Evolutionary conservation across 2,329 filamentous ascomycete species (phyloP).

Genomic region (Colletotrichum sp.): DNA sequence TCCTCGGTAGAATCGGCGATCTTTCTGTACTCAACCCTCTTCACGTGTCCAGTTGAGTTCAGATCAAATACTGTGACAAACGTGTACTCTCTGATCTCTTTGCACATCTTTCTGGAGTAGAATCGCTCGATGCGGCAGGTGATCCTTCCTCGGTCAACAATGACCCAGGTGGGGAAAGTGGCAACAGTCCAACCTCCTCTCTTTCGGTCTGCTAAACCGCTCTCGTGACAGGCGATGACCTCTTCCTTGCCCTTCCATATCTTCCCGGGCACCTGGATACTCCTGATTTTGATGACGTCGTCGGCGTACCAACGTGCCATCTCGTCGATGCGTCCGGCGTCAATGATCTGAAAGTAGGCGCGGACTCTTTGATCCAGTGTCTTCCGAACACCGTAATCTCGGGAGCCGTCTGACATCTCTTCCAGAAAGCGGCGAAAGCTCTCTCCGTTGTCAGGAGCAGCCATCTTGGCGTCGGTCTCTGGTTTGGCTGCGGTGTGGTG

Average conservation of each 20-base stretch:
- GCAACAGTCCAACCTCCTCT: accelerated
- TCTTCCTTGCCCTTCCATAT: background rate
- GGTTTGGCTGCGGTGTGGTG: background rate
- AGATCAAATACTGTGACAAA: accelerated
- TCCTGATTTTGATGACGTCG: accelerated
- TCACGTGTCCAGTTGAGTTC: background rate
- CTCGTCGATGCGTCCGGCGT: background rate
- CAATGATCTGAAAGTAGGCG: background rate
- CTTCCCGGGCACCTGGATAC: accelerated
- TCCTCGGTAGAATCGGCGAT: accelerated
- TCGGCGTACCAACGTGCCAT: background rate
- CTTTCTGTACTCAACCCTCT: accelerated
- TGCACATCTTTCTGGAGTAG: accelerated
- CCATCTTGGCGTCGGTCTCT: background rate
- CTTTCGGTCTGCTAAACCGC: too few species aligned
- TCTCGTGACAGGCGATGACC: background rate
- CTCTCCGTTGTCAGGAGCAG: background rate
- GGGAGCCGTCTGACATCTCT: background rate
- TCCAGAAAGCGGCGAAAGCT: background rate
- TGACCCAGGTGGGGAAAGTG: too few species aligned
- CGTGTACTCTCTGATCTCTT: accelerated
- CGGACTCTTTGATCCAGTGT: background rate
- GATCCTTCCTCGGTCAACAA: background rate
- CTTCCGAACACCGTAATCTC: background rate
- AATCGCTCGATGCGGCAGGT: background rate